Base-by-base conservation (phyloP, 75 land plant species). In the Pinus tabuliformis region DNA sequence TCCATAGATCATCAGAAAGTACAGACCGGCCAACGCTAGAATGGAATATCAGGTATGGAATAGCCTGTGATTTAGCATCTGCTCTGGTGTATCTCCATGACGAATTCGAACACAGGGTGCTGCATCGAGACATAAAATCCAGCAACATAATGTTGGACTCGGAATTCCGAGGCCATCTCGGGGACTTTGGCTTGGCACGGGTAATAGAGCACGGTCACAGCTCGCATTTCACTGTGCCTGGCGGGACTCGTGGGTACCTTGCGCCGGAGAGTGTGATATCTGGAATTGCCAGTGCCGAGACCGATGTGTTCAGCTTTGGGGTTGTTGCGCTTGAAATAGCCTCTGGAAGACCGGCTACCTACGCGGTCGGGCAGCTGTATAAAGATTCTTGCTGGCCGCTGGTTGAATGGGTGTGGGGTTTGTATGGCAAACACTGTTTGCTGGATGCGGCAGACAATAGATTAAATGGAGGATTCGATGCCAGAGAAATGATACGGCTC, bases 131-230 rank as follows among this genome's bases (percentile, higher is more conserved):
- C 45, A 59, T 88, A 28, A 87, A 82, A 56, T 54, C 90, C 0
- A 87, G 87, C 74, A 89, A 89, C 60, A 56, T 89, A 14, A 82
- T 87, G 78, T 81, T 89, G 3, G 86, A 84, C 39, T 74, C 78
- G 5, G 77, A 70, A 15, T 87, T 89, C 73, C 84, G 85, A 56
- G 90, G 83, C 6, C 70, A 71, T 33, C 78, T 90, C 15, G 87
- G 92, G 33, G 92, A 89, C 18, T 89, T 89, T 68, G 89, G 91
- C 16, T 75, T 89, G 63, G 91, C 89, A 0, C 22, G 85, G 57
- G 56, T 89, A 17, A 42, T 87, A 7, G 83, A 84, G 62, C 88
- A 85, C 73, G 68, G 79, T 56, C 30, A 63, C 18, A 73, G 58
- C 36, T 57, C 77, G 21, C 79, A 81, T 45, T 77, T 86, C 3